phyloP scores from a whole-genome alignment of 345 rosid genomes.

The Trapa bicornis region DNA sequence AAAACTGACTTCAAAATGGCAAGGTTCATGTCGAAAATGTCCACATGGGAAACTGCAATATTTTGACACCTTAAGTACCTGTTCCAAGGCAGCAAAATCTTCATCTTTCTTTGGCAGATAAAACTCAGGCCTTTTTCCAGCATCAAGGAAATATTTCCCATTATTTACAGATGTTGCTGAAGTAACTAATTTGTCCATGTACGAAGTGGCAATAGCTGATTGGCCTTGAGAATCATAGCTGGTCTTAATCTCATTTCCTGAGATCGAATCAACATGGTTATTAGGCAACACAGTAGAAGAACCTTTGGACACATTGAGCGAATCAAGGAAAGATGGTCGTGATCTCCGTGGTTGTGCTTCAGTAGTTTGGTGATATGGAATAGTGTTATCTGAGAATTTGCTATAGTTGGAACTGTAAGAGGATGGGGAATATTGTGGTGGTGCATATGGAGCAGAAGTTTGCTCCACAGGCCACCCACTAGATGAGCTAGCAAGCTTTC shows the following conservation, averaged over 20 bases:
- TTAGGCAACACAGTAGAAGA: slow-evolving; percentile 34
- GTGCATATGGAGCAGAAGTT: slow-evolving; percentile 18
- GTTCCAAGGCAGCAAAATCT: slow-evolving; percentile 87
- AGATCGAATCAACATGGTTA: slow-evolving; percentile 26
- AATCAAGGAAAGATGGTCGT: slow-evolving; percentile 87
- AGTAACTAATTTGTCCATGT: slow-evolving; percentile 10
- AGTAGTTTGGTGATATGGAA: slow-evolving; percentile 24
- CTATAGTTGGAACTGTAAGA: slow-evolving; percentile 27
- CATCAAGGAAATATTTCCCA: slow-evolving; percentile 9
- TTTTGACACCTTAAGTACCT: slow-evolving; percentile 31
- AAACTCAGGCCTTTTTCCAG: slow-evolving; percentile 27
- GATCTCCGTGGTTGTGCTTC: slow-evolving; percentile 50
- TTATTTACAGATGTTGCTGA: not conserved
- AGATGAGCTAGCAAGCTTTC: slow-evolving; percentile 31
- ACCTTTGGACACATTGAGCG: slow-evolving; percentile 50
- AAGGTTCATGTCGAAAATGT: not conserved
- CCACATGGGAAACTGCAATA: not conserved
- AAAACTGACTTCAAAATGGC: not conserved
- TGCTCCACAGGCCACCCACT: slow-evolving; percentile 26
- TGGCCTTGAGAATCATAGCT: slow-evolving; percentile 24
- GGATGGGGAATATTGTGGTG: slow-evolving; percentile 28
- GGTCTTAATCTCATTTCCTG: slow-evolving; percentile 22
- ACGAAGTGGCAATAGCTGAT: slow-evolving; percentile 23
- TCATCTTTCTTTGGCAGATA: slow-evolving; percentile 54
- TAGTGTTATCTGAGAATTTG: slow-evolving; percentile 25